Percentiles rank a stretch among this genome's conserved stretches.
Evolutionary conservation across 768 basidiomycete species (phyloP).

Genomic region (Termitomyces sp.): DNA sequence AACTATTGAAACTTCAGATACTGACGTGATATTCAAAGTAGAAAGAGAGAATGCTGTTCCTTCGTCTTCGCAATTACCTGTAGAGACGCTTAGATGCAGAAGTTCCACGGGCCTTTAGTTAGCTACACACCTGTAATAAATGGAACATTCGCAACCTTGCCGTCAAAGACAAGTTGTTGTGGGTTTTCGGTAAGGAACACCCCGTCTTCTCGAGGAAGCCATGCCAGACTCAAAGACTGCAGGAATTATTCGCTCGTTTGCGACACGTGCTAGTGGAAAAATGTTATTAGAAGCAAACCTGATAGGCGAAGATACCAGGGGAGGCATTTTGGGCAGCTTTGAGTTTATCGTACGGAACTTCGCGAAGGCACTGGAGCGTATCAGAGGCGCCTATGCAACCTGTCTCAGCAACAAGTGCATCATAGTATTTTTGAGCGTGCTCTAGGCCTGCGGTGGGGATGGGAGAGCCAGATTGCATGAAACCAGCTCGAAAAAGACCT

Average conservation of each 20-base stretch:
- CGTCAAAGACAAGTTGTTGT: constrained; percentile 33
- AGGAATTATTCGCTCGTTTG: neutral
- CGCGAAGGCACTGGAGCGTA: constrained; percentile 39
- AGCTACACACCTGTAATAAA: constrained; percentile 34
- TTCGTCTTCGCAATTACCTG: constrained; percentile 54
- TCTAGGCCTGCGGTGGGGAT: constrained; percentile 39
- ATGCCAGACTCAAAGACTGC: constrained; percentile 36
- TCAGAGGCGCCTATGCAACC: constrained; percentile 34
- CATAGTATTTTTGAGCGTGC: constrained; percentile 39
- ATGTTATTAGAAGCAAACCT: constrained; percentile 21
- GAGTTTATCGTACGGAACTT: constrained; percentile 28
- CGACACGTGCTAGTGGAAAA: neutral
- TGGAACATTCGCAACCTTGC: constrained; percentile 41
- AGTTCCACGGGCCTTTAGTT: neutral
- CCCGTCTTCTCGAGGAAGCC: constrained; percentile 50
- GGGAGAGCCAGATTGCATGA: constrained; percentile 47
- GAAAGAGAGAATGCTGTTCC: constrained; percentile 46
- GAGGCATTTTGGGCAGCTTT: constrained; percentile 37
- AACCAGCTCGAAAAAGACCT: constrained; percentile 42
- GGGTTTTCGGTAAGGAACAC: constrained; percentile 39
- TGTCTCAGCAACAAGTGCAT: constrained; percentile 33
- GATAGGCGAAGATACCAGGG: constrained; percentile 36
- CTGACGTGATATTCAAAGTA: constrained; percentile 44
- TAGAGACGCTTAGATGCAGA: neutral
- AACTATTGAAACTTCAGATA: neutral